phyloP scores from a whole-genome alignment of 2,329 filamentous ascomycete genomes.

The Emmonsiellopsis sp. region DNA sequence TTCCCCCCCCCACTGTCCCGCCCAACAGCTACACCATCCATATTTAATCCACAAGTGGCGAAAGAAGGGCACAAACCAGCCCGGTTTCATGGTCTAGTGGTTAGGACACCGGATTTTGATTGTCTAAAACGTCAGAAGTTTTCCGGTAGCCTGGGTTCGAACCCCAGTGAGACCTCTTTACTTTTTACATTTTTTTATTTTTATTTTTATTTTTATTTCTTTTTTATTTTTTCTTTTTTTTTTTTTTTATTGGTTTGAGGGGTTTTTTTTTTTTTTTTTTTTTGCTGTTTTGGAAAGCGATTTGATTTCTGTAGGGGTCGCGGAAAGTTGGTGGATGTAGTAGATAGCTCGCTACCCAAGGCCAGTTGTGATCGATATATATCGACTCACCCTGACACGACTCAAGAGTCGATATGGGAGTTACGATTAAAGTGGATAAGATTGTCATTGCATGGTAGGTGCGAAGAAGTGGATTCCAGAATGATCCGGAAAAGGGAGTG shows the following conservation, averaged over 20 bases:
- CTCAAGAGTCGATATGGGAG: too few species aligned
- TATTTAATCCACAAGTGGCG: neutral
- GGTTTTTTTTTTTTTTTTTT: neutral
- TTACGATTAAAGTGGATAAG: too few species aligned
- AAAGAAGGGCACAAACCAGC: too few species aligned
- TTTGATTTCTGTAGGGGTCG: too few species aligned
- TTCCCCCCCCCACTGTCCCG: neutral
- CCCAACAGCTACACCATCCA: too few species aligned
- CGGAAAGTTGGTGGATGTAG: too few species aligned
- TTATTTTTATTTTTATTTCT: neutral
- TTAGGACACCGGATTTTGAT: conserved; percentile 3
- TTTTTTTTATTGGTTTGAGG: neutral
- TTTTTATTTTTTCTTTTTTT: neutral
- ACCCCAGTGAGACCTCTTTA: conserved; percentile 1
- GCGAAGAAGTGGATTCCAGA: too few species aligned
- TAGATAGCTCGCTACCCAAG: too few species aligned
- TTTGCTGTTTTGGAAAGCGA: neutral
- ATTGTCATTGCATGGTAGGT: too few species aligned
- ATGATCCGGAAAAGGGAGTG: too few species aligned
- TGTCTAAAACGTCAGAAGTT: neutral
- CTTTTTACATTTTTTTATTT: neutral
- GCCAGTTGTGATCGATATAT: too few species aligned
- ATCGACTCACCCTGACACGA: too few species aligned
- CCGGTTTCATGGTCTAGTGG: conserved; percentile 3
- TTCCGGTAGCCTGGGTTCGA: conserved; percentile 2